Conservation (phyloP, 1,284 basidiomycete species). For the Ceratorhiza oryzae-sativae region DNA sequence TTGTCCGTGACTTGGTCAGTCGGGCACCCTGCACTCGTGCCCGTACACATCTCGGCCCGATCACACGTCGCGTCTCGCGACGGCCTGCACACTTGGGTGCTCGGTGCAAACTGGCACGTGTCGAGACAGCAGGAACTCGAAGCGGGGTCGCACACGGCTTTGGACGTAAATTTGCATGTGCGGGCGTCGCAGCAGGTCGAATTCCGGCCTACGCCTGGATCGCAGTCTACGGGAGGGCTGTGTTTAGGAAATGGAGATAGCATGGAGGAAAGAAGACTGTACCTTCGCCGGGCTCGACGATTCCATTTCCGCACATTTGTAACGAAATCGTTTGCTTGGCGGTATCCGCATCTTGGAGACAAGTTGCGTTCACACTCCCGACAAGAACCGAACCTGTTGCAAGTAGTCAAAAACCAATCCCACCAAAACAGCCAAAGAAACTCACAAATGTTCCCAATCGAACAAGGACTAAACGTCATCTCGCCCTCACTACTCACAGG, state of each 20-base stretch:
- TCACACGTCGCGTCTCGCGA: constrained; percentile 76
- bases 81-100: constrained; percentile 70
- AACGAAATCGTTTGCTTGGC: constrained; percentile 61
- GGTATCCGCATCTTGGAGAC: constrained; percentile 64
- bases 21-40: constrained; percentile 76
- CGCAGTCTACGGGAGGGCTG: constrained; percentile 80
- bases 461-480: constrained; percentile 78
- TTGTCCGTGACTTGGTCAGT: constrained; percentile 70
- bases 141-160: constrained; percentile 81
- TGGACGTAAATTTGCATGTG: constrained; percentile 79
- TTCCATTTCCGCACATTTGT: constrained; percentile 82
- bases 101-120: constrained; percentile 72
- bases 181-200: constrained; percentile 78
- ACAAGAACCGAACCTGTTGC: constrained; percentile 24
- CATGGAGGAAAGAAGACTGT: neutral
- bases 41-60: constrained; percentile 79
- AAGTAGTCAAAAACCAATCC: neutral
- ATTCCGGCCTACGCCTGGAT: constrained; percentile 71
- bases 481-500: constrained; percentile 73
- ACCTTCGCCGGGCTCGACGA: constrained; percentile 61
- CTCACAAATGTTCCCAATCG: constrained; percentile 86
- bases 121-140: constrained; percentile 80
- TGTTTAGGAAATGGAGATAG: constrained; percentile 49
- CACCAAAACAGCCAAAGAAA: constrained; percentile 39
- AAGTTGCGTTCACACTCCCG: constrained; percentile 61